Conservation (phyloP, 371 early-diverging fungal species). For the Capniomyces stellatus region DNA sequence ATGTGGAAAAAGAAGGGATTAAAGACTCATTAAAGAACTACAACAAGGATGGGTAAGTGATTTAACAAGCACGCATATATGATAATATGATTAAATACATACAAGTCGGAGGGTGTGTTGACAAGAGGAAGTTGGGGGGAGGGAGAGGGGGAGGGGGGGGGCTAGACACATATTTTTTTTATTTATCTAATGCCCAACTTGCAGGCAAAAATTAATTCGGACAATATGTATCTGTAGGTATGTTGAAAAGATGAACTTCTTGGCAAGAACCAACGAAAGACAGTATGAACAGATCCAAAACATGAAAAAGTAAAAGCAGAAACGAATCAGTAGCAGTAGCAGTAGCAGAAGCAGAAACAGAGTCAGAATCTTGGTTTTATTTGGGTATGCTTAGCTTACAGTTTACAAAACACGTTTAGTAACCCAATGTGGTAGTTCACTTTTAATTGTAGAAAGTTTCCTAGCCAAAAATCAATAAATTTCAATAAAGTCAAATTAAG, state of each 20-base stretch:
- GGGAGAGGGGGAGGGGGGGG: too few relatives aligned
- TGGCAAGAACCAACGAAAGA: constrained; percentile 16
- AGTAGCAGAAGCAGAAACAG: too few relatives aligned
- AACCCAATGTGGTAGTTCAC: too few relatives aligned
- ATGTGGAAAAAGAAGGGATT: constrained; percentile 17
- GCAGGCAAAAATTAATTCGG: not conserved
- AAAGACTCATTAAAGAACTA: constrained; percentile 19
- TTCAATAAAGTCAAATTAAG: too few relatives aligned
- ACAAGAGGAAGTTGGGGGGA: too few relatives aligned
- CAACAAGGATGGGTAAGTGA: constrained; percentile 23
- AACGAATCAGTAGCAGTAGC: too few relatives aligned
- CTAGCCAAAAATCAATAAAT: too few relatives aligned
- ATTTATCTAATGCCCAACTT: not conserved
- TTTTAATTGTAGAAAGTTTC: too few relatives aligned
- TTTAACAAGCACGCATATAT: not conserved
- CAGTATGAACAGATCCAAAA: constrained; percentile 10
- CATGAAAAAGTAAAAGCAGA: constrained; percentile 11
- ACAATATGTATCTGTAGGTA: constrained; percentile 3
- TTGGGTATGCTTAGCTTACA: too few relatives aligned
- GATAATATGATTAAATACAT: not conserved
- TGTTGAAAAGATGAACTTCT: constrained; percentile 22
- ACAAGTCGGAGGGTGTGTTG: too few relatives aligned
- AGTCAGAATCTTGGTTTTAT: too few relatives aligned
- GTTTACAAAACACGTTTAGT: too few relatives aligned
- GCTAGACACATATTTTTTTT: not conserved